Base-by-base conservation (phyloP, 495 filamentous ascomycete genomes). In the Cercophora samala region DNA sequence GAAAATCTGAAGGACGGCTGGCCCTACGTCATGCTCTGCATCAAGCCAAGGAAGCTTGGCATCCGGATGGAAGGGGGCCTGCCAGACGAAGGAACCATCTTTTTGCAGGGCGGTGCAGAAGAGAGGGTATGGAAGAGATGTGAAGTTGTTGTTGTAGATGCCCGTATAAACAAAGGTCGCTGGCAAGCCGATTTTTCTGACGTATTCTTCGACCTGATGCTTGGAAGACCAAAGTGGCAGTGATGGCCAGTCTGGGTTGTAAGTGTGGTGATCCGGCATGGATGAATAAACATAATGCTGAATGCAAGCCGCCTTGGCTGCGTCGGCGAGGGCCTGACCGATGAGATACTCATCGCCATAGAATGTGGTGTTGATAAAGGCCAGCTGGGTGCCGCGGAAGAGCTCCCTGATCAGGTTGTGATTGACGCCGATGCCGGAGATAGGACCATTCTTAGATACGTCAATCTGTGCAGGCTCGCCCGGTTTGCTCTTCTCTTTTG, bases 61-160 rank as follows among this genome's bases (percentile, higher is more conserved):
- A 67, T 97, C 86, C 4, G 91, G 89, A 68, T 97, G 91, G 76
- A 99, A 99, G 1, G 95, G 95, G 0, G 95, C 96, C 71, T 90
- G 89, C 95, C 95, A 99, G 69, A 90, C 82, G 74, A 97, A 98
- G 67, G 90, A 91, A 4, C 91, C 93, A 70, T 97, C 91, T 0
- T 79, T 75, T 74, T 90, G 86, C 25, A 95, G 78, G 73, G 96
- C 91, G 90, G 96, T 96, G 77, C 92, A 91, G 79, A 97, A 97
- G 8, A 99, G 83, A 2, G 95, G 95, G 76, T 96, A 97, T 0
- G 89, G 91, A 25, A 97, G 83, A 66, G 90, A 93, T 11, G 93
- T 97, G 80, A 99, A 99, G 77, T 99, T 99, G 78, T 99, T 98
- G 80, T 97, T 97, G 82, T 98, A 99, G 70, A 97, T 97, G 53